phyloP scores from a whole-genome alignment of 2,329 filamentous ascomycete genomes.

The Saccharata proteae region DNA sequence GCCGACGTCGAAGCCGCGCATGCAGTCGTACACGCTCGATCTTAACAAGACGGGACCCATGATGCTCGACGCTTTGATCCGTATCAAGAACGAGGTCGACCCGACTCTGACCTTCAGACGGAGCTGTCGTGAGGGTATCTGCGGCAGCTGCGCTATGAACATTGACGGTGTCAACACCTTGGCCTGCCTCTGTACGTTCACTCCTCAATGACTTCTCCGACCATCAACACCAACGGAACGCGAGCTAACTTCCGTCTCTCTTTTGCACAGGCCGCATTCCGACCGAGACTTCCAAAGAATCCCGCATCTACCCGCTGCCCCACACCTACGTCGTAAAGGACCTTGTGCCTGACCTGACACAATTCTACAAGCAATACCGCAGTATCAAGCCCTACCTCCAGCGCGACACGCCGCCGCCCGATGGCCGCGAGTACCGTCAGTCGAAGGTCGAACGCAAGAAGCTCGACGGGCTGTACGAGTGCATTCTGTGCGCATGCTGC shows the following conservation, averaged over 20 bases:
- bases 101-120: slow-evolving; percentile 91
- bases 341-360: slow-evolving; percentile 90
- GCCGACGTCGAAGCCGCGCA: slow-evolving; percentile 82
- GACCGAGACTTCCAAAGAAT: slow-evolving; percentile 63
- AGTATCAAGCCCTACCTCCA: slow-evolving; percentile 98
- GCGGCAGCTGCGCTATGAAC: slow-evolving; percentile 98
- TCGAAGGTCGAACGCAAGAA: slow-evolving; percentile 86
- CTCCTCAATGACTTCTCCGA: not conserved
- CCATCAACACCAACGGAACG: not conserved
- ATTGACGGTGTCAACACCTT: slow-evolving; percentile 98
- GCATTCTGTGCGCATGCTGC: slow-evolving; percentile 98
- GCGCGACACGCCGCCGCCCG: slow-evolving; percentile 68
- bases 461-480: slow-evolving; percentile 97
- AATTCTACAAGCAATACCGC: slow-evolving; percentile 99
- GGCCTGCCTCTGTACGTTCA: slow-evolving; percentile 84
- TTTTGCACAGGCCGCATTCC: slow-evolving; percentile 70
- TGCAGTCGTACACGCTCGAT: slow-evolving; percentile 92
- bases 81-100: slow-evolving; percentile 98
- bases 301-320: slow-evolving; percentile 93
- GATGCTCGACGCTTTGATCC: slow-evolving; percentile 91
- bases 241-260: slow-evolving; percentile 1
- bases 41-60: slow-evolving; percentile 99
- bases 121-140: slow-evolving; percentile 96
- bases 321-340: slow-evolving; percentile 99
- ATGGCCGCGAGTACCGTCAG: slow-evolving; percentile 88